Evolutionary conservation across 2,329 filamentous ascomycete species (phyloP).

Genomic region (Fusarium caatingaense): DNA sequence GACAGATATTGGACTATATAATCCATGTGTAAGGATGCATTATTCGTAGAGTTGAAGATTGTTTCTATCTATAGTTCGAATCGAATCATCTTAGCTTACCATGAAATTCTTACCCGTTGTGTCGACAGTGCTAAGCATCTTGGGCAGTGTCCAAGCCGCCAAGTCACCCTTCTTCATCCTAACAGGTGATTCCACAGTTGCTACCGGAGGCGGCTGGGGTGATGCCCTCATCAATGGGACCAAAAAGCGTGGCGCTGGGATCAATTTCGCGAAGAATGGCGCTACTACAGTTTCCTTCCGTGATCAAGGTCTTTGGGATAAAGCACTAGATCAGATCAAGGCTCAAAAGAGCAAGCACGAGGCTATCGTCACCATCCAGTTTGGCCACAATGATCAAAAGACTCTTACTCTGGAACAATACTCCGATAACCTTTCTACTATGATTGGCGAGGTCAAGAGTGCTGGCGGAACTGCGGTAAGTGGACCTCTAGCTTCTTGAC

Average conservation of each 20-base stretch:
- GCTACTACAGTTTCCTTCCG: conserved; percentile 23
- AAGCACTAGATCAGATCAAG: neutral
- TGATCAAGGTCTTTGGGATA: conserved; percentile 1
- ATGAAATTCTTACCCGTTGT: neutral
- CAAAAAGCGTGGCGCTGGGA: neutral
- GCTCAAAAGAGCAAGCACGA: neutral
- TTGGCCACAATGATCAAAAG: conserved; percentile 22
- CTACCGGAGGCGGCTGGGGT: conserved; percentile 3
- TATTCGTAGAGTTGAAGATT: too few relatives aligned
- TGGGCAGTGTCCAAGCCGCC: neutral
- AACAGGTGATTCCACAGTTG: conserved; percentile 21
- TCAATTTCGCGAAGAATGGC: conserved; percentile 21
- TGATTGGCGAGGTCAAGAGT: conserved; percentile 5
- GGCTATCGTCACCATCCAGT: conserved; percentile 18
- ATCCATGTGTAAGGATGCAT: neutral
- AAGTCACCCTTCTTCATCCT: conserved; percentile 19
- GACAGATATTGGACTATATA: neutral
- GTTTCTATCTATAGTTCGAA: neutral
- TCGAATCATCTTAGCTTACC: neutral
- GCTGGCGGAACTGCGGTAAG: conserved; percentile 22
- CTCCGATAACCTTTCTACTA: conserved; percentile 5
- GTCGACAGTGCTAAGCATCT: neutral
- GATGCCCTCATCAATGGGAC: conserved; percentile 10
- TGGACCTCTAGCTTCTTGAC: fast-evolving
- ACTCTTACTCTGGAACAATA: conserved; percentile 20